A percentile compares a stretch with the other conserved stretches of the same genome.
phyloP scores from a whole-genome alignment of 2,329 filamentous ascomycete species.

The Aspergillus sp. region DNA sequence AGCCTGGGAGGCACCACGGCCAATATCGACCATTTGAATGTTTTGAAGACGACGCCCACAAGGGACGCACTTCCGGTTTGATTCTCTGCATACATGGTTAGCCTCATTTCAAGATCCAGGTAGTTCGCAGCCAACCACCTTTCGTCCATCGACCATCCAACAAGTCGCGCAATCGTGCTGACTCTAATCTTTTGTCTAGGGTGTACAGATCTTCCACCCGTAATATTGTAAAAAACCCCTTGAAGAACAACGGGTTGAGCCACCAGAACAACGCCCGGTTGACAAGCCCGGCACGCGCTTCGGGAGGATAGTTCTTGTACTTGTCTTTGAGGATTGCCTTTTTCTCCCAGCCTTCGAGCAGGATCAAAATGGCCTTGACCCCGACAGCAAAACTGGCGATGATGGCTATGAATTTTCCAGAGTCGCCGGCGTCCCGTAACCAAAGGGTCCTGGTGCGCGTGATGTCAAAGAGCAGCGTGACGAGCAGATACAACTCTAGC shows the following conservation, averaged over 20 bases:
- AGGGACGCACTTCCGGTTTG: conserved; percentile 5
- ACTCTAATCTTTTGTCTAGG: conserved; percentile 10
- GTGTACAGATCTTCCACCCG: conserved; percentile 6
- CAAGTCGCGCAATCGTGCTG: neutral
- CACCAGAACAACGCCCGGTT: conserved; percentile 18
- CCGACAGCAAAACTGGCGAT: conserved; percentile 3
- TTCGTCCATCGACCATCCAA: neutral
- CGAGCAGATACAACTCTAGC: conserved; percentile 5
- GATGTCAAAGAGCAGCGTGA: conserved; percentile 6
- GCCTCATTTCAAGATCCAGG: neutral
- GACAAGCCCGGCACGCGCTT: neutral
- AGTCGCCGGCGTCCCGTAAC: conserved; percentile 1
- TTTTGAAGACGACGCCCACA: neutral
- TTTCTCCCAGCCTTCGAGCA: conserved; percentile 5
- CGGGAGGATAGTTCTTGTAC: conserved; percentile 8
- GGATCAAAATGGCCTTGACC: conserved; percentile 4
- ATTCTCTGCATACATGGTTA: neutral
- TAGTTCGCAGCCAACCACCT: neutral
- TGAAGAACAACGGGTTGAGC: conserved; percentile 10
- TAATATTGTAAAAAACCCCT: conserved; percentile 2
- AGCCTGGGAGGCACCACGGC: conserved; percentile 32
- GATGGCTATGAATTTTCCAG: neutral
- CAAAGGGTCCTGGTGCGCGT: conserved; percentile 11
- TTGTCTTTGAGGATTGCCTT: neutral
- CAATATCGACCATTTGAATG: conserved; percentile 2